These are phyloP conservation scores for Paramecium primaurelia DNA, from an alignment of 73 alveolate species.

Conservation along the genomic window DNA sequence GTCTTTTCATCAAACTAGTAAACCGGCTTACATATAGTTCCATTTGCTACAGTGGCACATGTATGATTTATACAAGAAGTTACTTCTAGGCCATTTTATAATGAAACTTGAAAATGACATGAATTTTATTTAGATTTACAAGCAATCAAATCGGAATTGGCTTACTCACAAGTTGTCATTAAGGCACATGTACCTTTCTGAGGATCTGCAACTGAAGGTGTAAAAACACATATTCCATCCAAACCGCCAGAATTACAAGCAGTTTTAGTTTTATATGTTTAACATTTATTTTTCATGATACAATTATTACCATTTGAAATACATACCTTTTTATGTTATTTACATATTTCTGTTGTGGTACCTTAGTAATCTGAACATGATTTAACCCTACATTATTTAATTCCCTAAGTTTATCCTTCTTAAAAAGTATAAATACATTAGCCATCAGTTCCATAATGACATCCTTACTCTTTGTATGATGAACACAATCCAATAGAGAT, in stretches of 20 bases:
- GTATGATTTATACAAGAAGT: neutral
- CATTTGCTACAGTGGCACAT: neutral
- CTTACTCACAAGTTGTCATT: neutral
- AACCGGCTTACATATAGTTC: neutral
- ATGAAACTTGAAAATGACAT: neutral
- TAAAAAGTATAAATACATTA: neutral
- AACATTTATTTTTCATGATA: neutral
- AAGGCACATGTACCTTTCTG: neutral
- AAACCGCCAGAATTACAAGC: conserved; percentile 15
- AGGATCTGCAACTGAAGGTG: neutral
- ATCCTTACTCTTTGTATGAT: neutral
- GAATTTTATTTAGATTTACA: neutral
- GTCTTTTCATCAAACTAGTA: neutral
- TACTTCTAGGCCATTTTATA: neutral
- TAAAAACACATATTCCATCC: neutral
- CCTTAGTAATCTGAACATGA: neutral
- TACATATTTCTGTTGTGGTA: neutral
- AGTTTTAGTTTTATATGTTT: neutral
- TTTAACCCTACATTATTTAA: neutral
- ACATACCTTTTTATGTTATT: neutral
- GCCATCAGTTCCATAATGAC: conserved; percentile 29
- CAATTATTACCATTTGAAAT: conserved; percentile 31
- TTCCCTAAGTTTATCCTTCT: neutral
- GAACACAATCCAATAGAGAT: neutral
- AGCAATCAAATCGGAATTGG: neutral